Evolutionary conservation across 108 stramenopile species (phyloP).

Genomic region (Conticribra guillardii): DNA sequence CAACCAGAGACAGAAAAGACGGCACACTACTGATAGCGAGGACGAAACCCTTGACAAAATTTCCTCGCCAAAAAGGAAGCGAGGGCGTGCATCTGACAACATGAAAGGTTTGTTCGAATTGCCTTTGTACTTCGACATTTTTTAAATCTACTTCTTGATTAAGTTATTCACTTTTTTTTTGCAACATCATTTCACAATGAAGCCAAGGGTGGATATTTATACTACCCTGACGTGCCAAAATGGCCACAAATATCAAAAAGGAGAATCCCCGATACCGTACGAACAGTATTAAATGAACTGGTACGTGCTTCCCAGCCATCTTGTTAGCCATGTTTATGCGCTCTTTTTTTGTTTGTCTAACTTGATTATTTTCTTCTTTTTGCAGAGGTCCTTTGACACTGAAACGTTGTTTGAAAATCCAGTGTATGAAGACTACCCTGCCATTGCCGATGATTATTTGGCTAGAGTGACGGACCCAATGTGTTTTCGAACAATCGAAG

Average conservation of each 20-base stretch:
- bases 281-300: conserved; percentile 27
- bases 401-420: conserved; percentile 54
- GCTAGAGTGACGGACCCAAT: conserved; percentile 59
- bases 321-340: neutral
- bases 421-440: conserved; percentile 69
- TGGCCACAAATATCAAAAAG: conserved; percentile 34
- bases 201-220: neutral
- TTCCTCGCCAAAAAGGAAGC: conserved; percentile 19
- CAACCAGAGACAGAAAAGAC: conserved; percentile 16
- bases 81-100: neutral
- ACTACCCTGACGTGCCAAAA: conserved; percentile 25
- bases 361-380: neutral
- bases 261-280: conserved; percentile 16
- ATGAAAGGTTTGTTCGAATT: too few relatives aligned
- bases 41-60: neutral
- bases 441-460: conserved; percentile 56
- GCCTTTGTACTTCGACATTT: too few relatives aligned
- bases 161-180: neutral
- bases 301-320: conserved; percentile 9
- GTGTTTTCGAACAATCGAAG: conserved; percentile 83
- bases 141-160: neutral
- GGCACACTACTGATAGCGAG: neutral
- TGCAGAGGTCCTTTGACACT: conserved; percentile 41
- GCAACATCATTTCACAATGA: neutral
- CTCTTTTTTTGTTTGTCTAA: neutral